These are phyloP conservation scores for Rhizopus delemar DNA, from an alignment of 371 early-diverging fungal genomes.

Conservation along the genomic window DNA sequence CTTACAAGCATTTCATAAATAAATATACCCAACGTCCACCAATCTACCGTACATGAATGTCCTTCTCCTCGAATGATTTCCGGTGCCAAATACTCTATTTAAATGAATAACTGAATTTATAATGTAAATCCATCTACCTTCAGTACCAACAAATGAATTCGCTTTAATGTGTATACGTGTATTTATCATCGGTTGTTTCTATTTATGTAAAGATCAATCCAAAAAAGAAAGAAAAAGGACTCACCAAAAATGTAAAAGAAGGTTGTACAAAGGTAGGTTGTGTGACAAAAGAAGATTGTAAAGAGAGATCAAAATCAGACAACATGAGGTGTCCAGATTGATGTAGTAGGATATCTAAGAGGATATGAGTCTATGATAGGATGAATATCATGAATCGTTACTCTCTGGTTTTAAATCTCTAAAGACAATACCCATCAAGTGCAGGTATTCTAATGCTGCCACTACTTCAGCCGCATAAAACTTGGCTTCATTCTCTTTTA, in stretches of 20 bases:
- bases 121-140: constrained; percentile 47
- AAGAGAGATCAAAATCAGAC: constrained; percentile 94
- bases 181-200: constrained; percentile 60
- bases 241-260: constrained; percentile 53
- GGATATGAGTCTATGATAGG: background rate
- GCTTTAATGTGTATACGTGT: constrained; percentile 89
- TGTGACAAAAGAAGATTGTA: constrained; percentile 76
- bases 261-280: constrained; percentile 77
- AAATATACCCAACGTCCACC: constrained; percentile 98
- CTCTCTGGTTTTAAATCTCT: constrained; percentile 99
- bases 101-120: background rate
- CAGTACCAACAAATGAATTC: constrained; percentile 97
- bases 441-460: constrained; percentile 90
- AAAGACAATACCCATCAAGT: constrained; percentile 94
- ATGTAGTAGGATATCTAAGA: constrained; percentile 85
- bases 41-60: constrained; percentile 94
- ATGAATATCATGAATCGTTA: constrained; percentile 40
- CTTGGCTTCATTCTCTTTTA: constrained; percentile 85
- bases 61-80: constrained; percentile 90
- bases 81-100: constrained; percentile 91
- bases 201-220: background rate
- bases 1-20: constrained; percentile 94
- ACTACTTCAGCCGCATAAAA: constrained; percentile 98
- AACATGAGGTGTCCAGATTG: constrained; percentile 94
- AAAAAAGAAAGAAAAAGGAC: constrained; percentile 8